A percentile compares a stretch with the other conserved stretches of the same genome.
These are phyloP conservation scores for Coniophora puteana DNA, from an alignment of 1,284 basidiomycete genomes.

Conservation along the genomic window DNA sequence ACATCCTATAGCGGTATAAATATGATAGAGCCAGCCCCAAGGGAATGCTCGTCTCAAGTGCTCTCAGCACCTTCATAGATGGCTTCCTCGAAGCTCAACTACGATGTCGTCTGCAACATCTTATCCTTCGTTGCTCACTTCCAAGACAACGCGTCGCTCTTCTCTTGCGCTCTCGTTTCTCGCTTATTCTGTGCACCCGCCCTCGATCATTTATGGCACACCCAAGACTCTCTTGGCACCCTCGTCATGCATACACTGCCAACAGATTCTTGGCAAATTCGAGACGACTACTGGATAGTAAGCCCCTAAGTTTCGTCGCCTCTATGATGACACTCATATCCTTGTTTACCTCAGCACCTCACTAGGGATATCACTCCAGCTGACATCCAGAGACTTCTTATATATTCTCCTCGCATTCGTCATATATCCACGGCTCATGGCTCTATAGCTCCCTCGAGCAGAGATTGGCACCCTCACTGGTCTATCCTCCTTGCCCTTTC, in stretches of 20 bases:
- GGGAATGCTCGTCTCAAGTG: too few species aligned
- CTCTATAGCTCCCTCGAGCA: neutral
- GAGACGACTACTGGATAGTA: slow-evolving; percentile 1
- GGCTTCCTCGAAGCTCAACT: neutral
- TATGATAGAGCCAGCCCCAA: too few species aligned
- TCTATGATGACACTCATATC: too few species aligned
- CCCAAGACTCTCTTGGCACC: neutral
- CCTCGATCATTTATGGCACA: neutral
- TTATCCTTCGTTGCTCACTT: too few species aligned
- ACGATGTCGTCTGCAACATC: slow-evolving; percentile 1
- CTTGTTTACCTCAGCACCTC: neutral
- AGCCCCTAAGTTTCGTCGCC: too few species aligned
- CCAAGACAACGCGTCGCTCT: neutral
- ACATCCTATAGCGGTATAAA: too few species aligned
- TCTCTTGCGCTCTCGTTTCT: neutral
- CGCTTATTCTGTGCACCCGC: neutral
- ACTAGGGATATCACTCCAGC: neutral
- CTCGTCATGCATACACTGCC: neutral
- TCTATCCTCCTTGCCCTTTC: neutral
- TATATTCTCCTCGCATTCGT: neutral
- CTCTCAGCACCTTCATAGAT: too few species aligned
- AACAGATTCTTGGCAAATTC: neutral
- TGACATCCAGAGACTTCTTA: neutral
- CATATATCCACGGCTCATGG: neutral
- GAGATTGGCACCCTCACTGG: neutral